Base-by-base conservation (phyloP, 108 stramenopile species). In the Mayamaea pseudoterrestris region DNA sequence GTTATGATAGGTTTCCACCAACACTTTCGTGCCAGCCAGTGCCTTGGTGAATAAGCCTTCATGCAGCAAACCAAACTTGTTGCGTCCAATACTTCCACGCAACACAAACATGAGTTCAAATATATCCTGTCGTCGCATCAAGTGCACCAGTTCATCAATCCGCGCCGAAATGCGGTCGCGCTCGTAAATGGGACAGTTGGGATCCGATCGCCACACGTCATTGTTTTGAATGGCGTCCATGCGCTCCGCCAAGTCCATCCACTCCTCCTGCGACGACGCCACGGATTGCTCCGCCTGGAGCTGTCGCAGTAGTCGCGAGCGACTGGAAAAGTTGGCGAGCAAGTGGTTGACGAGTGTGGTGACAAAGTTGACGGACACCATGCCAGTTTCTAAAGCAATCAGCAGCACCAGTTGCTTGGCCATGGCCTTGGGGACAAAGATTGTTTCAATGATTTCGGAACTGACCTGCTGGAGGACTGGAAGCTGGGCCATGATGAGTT, bases 41-140 rank as follows among this genome's bases (percentile, higher is more conserved):
- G 93, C 88, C 47, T 76, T 71, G 31, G 63, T 66, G 54, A 90
- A 95, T 4, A 93, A 65, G 9, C 80, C 83, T 54, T 83, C 81
- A 53, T 87, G 83, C 34, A 93, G 53, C 25, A 93, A 60, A 39
- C 85, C 92, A 69, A 82, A 88, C 47, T 76, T 85, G 52, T 84
- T 83, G 27, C 84, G 50, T 9, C 66, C 77, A 54, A 93, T 85
- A 9, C 85, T 85, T 35, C 83, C 85, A 27, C 92, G 71, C 41
- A 93, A 50, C 30, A 78, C 83, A 46, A 93, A 93, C 85, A 84
- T 87, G 27, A 85, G 61, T 32, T 90, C 82, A 63, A 90, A 87
- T 12, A 93, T 80, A 66, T 90, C 92, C 5, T 72, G 66, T 7
- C 80, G 67, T 29, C 83, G 56, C 80, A 93, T 90, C 27, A 93